Conservation (phyloP, 345 rosid genomes). For the Populus tremula region DNA sequence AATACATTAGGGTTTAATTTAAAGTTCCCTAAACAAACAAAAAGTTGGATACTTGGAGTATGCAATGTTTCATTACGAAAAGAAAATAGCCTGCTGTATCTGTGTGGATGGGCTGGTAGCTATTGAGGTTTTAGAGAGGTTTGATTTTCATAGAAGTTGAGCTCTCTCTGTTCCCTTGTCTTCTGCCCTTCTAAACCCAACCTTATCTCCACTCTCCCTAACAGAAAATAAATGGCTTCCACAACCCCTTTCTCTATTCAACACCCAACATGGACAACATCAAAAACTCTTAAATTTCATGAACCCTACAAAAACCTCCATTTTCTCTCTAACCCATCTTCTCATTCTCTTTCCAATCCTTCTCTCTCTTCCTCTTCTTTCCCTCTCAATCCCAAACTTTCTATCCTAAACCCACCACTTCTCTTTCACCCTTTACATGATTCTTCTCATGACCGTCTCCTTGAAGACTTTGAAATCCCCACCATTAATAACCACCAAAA, state of each 20-base stretch:
- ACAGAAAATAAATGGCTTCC: constrained; percentile 42
- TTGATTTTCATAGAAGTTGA: constrained; percentile 12
- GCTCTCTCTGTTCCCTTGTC: neutral
- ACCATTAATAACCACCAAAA: constrained; percentile 12
- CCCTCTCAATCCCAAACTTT: constrained; percentile 26
- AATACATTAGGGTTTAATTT: neutral
- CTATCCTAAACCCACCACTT: constrained; percentile 12
- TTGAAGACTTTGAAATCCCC: constrained; percentile 38
- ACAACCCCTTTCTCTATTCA: constrained; percentile 40
- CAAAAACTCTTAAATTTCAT: constrained; percentile 11
- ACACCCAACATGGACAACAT: constrained; percentile 36
- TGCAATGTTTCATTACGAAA: neutral
- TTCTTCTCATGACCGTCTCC: constrained; percentile 21
- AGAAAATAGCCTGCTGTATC: neutral
- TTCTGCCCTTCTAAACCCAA: constrained; percentile 15
- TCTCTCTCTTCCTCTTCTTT: constrained; percentile 39
- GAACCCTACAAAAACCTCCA: constrained; percentile 45
- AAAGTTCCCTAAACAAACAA: neutral
- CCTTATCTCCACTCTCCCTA: constrained; percentile 4
- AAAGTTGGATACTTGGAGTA: neutral
- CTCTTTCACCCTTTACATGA: constrained; percentile 22
- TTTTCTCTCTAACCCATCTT: constrained; percentile 22
- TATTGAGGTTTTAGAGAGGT: constrained; percentile 52
- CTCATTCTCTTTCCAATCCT: constrained; percentile 20
- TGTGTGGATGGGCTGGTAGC: neutral